A percentile compares a stretch with the other conserved stretches of the same genome.
Conservation (phyloP, 495 filamentous ascomycete genomes). For the Cryomyces minteri region DNA sequence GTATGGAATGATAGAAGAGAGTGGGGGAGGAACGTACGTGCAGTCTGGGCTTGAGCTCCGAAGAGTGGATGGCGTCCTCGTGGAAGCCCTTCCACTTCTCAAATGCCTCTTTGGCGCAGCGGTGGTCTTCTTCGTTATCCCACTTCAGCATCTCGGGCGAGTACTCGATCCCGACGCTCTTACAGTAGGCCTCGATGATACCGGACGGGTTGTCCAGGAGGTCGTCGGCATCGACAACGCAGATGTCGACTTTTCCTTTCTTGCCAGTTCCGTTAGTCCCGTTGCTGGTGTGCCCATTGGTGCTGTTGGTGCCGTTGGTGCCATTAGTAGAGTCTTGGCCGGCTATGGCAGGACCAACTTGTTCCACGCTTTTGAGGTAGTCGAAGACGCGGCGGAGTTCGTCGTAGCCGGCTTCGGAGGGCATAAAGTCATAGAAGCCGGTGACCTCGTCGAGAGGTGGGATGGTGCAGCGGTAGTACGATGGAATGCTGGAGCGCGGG, state of each 20-base stretch:
- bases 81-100: constrained; percentile 97
- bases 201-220: constrained; percentile 63
- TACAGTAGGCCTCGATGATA: constrained; percentile 61
- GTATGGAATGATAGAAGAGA: not conserved
- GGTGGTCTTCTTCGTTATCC: constrained; percentile 52
- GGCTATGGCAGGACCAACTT: constrained; percentile 44
- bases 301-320: constrained; percentile 12
- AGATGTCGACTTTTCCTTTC: constrained; percentile 37
- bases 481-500: constrained; percentile 70
- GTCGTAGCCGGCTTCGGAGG: constrained; percentile 72
- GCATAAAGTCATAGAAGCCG: constrained; percentile 72
- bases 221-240: constrained; percentile 89
- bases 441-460: constrained; percentile 67
- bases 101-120: constrained; percentile 47
- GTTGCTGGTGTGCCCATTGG: not conserved
- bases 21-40: constrained; percentile 38
- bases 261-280: constrained; percentile 6
- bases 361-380: constrained; percentile 41
- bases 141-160: constrained; percentile 58
- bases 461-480: constrained; percentile 89
- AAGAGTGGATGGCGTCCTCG: constrained; percentile 75
- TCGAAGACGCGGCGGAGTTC: constrained; percentile 77
- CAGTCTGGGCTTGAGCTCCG: constrained; percentile 44
- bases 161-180: constrained; percentile 57
- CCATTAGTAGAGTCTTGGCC: constrained; percentile 16